Base-by-base conservation (phyloP, 2,329 filamentous ascomycete genomes). In the Sporothrix globosa region DNA sequence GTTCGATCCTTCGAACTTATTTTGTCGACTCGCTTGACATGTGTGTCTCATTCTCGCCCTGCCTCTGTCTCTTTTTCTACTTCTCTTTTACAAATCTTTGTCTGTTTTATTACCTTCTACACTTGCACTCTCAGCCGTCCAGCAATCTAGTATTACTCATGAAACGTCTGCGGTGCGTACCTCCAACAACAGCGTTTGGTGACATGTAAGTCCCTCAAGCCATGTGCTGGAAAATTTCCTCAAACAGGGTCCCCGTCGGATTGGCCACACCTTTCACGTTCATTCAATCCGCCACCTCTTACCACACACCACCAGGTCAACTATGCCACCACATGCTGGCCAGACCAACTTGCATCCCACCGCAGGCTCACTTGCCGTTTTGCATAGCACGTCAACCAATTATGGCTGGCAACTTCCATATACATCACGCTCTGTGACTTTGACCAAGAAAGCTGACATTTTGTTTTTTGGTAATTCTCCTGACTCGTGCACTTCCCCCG, bases 201-300 rank as follows among this genome's bases (percentile, higher is more conserved):
- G 30, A 54, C 34, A 69, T 50, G 54, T 68, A 70, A 63, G 70
- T n/a, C 58, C 68, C 50, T 58, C 70, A 66, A 60, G 56, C 21
- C 17, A 65, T 52, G 58, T 56, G 34, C 52, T 68, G 41, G n/a
- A 56, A 58, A 56, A 14, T 48, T 34, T 39, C n/a, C 41, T 66
- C 63, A 54, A 34, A 21, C 68, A 72, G 56, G 44, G 21, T 39
- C 63, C 27, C 34, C 41, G 63, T n/a, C 54, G 68, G 70, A 39
- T 67, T 67, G 44, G 19, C 17, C 58, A 56, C 41, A 41, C 66
- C 48, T 65, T 48, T 46, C n/a, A 66, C 24, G 17, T 52, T 44
- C 58, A 58, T 63, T 13, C 39, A 63, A 3, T 39, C 60, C 39
- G 24, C 56, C 46, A 39, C 34, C 46, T 50, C 9, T 41, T 46